Evolutionary conservation across 441 rosid genomes (phyloP).

Genomic region (Eruca vesicaria): DNA sequence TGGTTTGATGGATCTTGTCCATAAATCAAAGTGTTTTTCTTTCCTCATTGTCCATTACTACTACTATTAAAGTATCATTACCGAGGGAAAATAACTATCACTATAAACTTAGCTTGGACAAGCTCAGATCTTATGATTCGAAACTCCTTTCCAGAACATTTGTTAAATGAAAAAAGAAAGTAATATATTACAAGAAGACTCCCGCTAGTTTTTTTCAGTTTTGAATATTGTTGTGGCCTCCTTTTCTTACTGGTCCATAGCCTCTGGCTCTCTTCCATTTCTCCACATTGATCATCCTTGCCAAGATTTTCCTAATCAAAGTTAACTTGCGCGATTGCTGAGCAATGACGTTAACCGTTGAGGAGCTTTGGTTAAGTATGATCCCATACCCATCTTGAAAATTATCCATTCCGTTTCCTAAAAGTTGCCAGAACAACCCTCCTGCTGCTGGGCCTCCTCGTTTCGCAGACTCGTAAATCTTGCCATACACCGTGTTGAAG

Average conservation of each 20-base stretch:
- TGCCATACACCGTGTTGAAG: slow-evolving; percentile 52
- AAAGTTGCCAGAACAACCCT: slow-evolving; percentile 74
- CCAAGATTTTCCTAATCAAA: slow-evolving; percentile 64
- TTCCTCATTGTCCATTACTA: too few species aligned
- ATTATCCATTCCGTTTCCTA: slow-evolving; percentile 53
- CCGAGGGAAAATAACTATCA: too few species aligned
- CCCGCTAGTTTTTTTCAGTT: slow-evolving; percentile 24
- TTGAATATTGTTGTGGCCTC: slow-evolving; percentile 45
- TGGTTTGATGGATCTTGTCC: too few species aligned
- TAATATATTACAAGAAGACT: too few species aligned
- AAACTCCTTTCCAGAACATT: too few species aligned
- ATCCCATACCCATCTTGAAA: slow-evolving; percentile 71
- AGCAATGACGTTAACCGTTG: slow-evolving; percentile 62
- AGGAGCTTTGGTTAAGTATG: slow-evolving; percentile 52
- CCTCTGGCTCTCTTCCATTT: slow-evolving; percentile 70
- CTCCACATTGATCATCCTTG: slow-evolving; percentile 52
- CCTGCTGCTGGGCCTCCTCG: slow-evolving; percentile 68
- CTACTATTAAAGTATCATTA: too few species aligned
- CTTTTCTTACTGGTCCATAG: slow-evolving; percentile 6
- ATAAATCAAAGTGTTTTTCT: too few species aligned
- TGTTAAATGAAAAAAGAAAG: too few species aligned
- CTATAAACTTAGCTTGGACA: too few species aligned
- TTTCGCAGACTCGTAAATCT: slow-evolving; percentile 60
- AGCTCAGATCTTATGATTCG: too few species aligned
- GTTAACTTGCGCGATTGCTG: slow-evolving; percentile 69